phyloP scores from a whole-genome alignment of 768 basidiomycete species.

The Peribolospora kevripleyi region DNA sequence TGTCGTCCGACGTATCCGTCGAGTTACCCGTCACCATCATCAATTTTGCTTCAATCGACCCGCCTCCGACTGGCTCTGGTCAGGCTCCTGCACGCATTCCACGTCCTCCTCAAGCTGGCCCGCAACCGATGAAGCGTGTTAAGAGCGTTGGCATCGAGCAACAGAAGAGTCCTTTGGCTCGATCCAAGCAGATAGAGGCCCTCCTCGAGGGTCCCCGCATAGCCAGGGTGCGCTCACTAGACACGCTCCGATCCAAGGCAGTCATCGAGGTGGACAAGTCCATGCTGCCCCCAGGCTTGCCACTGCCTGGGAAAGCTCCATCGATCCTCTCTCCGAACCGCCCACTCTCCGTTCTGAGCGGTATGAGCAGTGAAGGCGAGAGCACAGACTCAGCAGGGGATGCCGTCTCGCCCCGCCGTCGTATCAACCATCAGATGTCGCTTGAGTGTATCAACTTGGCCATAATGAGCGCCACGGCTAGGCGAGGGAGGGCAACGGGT shows the following conservation, averaged over 20 bases:
- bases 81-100: background rate
- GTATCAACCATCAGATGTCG: constrained; percentile 11
- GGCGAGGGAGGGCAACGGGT: background rate
- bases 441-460: constrained; percentile 14
- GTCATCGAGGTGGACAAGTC: background rate
- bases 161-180: constrained; percentile 1
- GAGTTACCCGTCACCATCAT: constrained; percentile 50
- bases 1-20: constrained; percentile 40
- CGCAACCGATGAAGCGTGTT: background rate
- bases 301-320: background rate
- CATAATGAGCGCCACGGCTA: constrained; percentile 13
- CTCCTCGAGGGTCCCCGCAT: constrained; percentile 6
- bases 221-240: constrained; percentile 1
- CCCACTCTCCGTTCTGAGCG: background rate
- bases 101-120: background rate
- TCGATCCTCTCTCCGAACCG: constrained; percentile 1
- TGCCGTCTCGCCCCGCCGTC: background rate
- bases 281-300: background rate
- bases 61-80: constrained; percentile 29
- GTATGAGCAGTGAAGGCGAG: too few relatives aligned
- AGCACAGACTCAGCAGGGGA: background rate
- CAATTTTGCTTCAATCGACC: constrained; percentile 68
- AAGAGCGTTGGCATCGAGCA: background rate
- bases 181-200: constrained; percentile 2
- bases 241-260: background rate